Base-by-base conservation (phyloP, 805 yeast species). In the Kazachstania viticola region DNA sequence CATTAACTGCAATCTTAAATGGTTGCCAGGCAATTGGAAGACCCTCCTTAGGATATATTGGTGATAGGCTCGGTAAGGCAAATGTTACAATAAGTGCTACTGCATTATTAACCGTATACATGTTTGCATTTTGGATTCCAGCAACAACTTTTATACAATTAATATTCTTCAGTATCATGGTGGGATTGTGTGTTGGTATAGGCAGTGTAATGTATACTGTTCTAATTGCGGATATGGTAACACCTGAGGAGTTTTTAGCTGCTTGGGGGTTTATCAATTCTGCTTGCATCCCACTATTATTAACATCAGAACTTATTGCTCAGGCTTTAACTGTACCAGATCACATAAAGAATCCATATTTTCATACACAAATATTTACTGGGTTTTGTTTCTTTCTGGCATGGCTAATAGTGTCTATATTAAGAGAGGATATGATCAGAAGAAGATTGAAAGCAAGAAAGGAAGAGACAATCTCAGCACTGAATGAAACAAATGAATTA, bases 311-410 rank as follows among this genome's bases (percentile, higher is more conserved):
- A 51, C 62, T 70, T 6, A 64, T 73, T 30, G 79, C 73, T 0
- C 64, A 74, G 34, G 61, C 71, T 1, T 47, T 73, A 28, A 57
- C 60, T 33, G 53, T 46, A 14, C 33, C 45, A 6, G 23, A 43
- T 3, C 28, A 31, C 8, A 35, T 38, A 4, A 37, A 34, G n/a
- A 55, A 51, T 14, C 79, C 81, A 2, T 76, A 67, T 41, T 53
- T 69, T 23, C 65, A 75, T 39, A 63, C 78, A 3, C 82, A 75
- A 44, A 57, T 74, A 1, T 74, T 73, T 48, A 67, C 73, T 3
- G 82, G 79, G 3, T 42, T 61, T n/a, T 49, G 67, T 29, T 67
- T 65, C 39, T 46, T 65, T 11, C 51, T 51, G 13, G 66, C 67
- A 0, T 45, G 65, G 9, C 5, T 70, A 3, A 35, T 71, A 21